phyloP scores from a whole-genome alignment of 306 rosid species.

The Sindora glabra region DNA sequence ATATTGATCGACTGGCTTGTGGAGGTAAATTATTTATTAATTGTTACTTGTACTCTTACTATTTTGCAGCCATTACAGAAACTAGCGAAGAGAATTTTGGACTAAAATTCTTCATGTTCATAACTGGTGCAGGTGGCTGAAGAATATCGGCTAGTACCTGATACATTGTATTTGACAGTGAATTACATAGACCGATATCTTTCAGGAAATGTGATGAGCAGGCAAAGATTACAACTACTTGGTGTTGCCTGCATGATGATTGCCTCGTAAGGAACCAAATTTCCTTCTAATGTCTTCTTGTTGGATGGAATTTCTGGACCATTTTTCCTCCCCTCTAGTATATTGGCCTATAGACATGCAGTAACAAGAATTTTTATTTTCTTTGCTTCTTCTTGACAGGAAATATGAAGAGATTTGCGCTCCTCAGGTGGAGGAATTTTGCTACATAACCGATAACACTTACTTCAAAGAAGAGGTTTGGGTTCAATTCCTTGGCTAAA shows the following conservation, averaged over 20 bases:
- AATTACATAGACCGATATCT: slow-evolving; percentile 62
- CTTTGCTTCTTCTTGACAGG: slow-evolving; percentile 11
- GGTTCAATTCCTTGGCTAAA: background rate
- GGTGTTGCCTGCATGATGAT: slow-evolving; percentile 75
- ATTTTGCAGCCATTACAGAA: too few species aligned
- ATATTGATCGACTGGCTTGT: slow-evolving; percentile 63
- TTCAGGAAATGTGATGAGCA: slow-evolving; percentile 46
- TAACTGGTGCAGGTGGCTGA: slow-evolving; percentile 70
- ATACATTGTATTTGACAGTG: slow-evolving; percentile 51
- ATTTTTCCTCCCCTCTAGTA: background rate
- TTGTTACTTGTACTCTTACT: too few species aligned
- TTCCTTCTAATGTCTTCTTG: background rate
- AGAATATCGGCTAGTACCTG: slow-evolving; percentile 63
- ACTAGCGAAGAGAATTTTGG: too few species aligned
- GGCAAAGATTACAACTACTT: slow-evolving; percentile 49
- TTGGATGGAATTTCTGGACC: background rate
- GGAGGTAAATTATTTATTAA: slow-evolving; percentile 35
- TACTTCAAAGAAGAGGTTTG: slow-evolving; percentile 52
- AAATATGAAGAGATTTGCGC: slow-evolving; percentile 68
- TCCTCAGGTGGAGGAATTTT: slow-evolving; percentile 67
- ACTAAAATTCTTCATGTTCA: too few species aligned
- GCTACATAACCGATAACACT: slow-evolving; percentile 60
- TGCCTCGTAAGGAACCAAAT: slow-evolving; percentile 45
- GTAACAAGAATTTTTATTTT: slow-evolving; percentile 4
- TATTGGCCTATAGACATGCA: background rate